Base-by-base conservation (phyloP, 495 filamentous ascomycete genomes). In the Penicillium atrosanguineum region DNA sequence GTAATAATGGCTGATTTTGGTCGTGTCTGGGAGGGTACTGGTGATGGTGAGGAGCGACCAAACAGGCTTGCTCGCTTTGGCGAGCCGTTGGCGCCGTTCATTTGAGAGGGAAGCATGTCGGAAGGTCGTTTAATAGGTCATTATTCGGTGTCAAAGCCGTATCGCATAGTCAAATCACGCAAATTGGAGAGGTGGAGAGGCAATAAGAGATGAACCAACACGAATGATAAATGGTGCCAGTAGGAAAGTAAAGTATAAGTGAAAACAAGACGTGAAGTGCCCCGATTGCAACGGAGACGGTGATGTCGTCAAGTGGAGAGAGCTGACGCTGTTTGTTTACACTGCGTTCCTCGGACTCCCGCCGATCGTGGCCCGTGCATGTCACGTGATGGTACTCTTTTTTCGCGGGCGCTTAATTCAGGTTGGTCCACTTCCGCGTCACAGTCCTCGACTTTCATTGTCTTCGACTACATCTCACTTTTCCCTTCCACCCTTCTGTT, bases 1-100 rank as follows among this genome's bases (percentile, higher is more conserved):
- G 84, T 73, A 43, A 90, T 76, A 25, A 91, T 72, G 16, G 81
- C 79, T 1, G 90, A 95, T 63, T 89, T 91, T 0, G 90, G 89
- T 52, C 91, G 77, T 44, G 74, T 64, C 48, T 63, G 56, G 37
- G 69, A 69, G 21, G 75, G 69, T 47, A 65, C 73, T 46, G 88
- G 76, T 2, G 82, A 85, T 9, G 74, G 72, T 3, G 89, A 84
- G 52, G 73, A 84, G 69, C 77, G 82, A 37, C 63, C 71, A 66
- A 95, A 95, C 5, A 87, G 87, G 74, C 87, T 92, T 64, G 84
- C 88, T 57, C 90, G 87, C 80, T 83, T 81, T 53, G 72, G 70
- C 58, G 76, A 72, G 62, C 63, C 68, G 60, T 75, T 77, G 25
- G 76, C 70, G 63, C 63, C 68, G 60, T 75, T 77, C 29, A 76